Conservation (phyloP, 768 basidiomycete genomes). For the Daedaleopsis nitida region DNA sequence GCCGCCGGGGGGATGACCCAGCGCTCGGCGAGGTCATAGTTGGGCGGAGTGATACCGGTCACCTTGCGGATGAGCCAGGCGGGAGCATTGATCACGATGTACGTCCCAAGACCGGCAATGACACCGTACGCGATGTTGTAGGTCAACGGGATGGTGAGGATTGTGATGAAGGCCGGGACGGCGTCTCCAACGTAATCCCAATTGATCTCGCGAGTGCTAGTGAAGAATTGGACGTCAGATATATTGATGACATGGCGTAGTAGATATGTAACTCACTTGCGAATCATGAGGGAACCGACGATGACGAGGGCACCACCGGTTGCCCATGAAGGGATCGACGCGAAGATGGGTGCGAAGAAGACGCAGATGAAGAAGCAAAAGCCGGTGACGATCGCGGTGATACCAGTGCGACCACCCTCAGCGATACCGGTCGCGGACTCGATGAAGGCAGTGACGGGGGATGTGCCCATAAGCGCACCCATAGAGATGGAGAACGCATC, state of each 20-base stretch:
- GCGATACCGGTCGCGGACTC: slow-evolving; percentile 80
- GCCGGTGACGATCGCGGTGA: slow-evolving; percentile 74
- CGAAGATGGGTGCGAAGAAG: slow-evolving; percentile 89
- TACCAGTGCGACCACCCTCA: slow-evolving; percentile 89
- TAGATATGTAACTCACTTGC: slow-evolving; percentile 51
- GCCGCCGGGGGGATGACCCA: slow-evolving; percentile 76
- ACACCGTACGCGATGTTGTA: slow-evolving; percentile 91
- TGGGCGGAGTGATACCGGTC: slow-evolving; percentile 59
- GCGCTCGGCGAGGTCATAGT: slow-evolving; percentile 62
- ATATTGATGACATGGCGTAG: no score
- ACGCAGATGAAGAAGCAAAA: slow-evolving; percentile 80
- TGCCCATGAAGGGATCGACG: slow-evolving; percentile 85
- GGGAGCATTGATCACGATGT: slow-evolving; percentile 72
- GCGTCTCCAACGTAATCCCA: slow-evolving; percentile 88
- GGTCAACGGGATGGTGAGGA: slow-evolving; percentile 77
- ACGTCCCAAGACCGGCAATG: slow-evolving; percentile 75
- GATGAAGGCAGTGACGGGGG: slow-evolving; percentile 81
- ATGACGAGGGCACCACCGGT: slow-evolving; percentile 85
- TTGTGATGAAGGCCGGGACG: slow-evolving; percentile 83
- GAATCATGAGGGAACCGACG: slow-evolving; percentile 88
- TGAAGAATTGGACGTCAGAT: neutral
- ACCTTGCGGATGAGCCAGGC: slow-evolving; percentile 58
- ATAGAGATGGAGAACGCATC: slow-evolving; percentile 83
- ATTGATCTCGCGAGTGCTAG: slow-evolving; percentile 79
- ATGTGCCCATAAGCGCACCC: slow-evolving; percentile 78